Evolutionary conservation across 805 yeast species (phyloP), one percentile per base, ranked within the genome.

Genomic region (Candida boleticola): DNA sequence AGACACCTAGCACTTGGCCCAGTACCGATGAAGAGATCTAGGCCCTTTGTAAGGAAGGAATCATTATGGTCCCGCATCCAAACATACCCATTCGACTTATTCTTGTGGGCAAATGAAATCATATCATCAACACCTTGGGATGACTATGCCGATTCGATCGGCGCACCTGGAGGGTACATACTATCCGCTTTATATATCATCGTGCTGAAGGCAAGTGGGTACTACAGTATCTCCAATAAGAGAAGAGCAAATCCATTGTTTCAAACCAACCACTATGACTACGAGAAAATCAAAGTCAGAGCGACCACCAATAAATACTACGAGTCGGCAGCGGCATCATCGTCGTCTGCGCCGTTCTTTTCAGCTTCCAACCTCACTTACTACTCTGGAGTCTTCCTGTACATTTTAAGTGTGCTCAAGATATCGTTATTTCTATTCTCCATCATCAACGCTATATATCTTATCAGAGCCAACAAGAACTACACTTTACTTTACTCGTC

Each of bases 81-180:
- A 43, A 49, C 60, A 16, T 64, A 57, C 39, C 76, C 76, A 4
- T 60, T 66, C 30, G 76, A 71, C 39, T 42, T 63, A 23, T 57
- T 60, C 37, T 55, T 71, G 5, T 62, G 58, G 41, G 22, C 64
- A 37, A 65, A 69, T 41, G 76, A 71, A 43, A 29, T 55, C n/a
- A 46, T 61, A 18, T 46, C 62, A 16, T 63, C 72, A 3, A 66
- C 71, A 13, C 74, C 68, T 25, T 70, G 74, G 75, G 74, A 71
- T 44, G 62, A 59, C 29, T 63, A 64, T 42, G 47, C 60, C 20
- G 49, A 53, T 3, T 48, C 62, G 2, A 39, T 61, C 2, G 64
- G 68, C 4, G 42, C 66, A n/a, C 67, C 68, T 1, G 32, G 21
- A 14, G 71, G 71, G 2, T 43, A 53, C 5, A 29, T 44, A 7